These are phyloP conservation scores for Acanthamoeba royreba DNA, from an alignment of 208 protist species.

Conservation along the genomic window DNA sequence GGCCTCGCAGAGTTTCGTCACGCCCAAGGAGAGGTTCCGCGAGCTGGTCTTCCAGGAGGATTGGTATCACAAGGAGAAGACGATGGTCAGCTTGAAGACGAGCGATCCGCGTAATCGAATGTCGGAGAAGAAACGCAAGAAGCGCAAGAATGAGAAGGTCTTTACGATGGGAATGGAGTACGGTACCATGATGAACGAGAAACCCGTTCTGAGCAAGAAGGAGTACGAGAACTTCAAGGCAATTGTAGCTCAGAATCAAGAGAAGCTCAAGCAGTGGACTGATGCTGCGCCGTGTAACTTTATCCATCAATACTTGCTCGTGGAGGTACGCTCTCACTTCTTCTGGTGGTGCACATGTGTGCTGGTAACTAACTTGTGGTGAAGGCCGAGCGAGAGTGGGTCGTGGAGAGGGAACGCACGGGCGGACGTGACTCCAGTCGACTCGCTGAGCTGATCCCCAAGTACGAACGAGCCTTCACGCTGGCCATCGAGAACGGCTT, in stretches of 20 bases:
- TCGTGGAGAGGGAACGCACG: not conserved
- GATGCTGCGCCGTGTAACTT: not conserved
- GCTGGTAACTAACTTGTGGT: not conserved
- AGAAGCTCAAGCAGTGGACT: conserved; percentile 1
- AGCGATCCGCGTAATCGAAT: not conserved
- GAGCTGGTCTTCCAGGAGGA: not conserved
- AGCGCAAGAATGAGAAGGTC: not conserved
- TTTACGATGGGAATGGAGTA: too few relatives aligned
- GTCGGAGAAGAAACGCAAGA: not conserved
- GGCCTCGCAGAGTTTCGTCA: not conserved
- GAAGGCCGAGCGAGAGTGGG: not conserved
- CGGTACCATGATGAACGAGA: not conserved
- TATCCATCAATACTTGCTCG: not conserved
- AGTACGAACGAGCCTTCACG: not conserved
- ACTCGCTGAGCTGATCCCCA: not conserved
- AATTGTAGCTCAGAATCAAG: not conserved
- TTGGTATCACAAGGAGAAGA: not conserved
- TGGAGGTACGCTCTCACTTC: too few relatives aligned
- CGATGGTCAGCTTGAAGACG: not conserved
- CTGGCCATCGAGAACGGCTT: conserved; percentile 24
- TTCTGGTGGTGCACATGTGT: too few relatives aligned
- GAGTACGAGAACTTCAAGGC: not conserved
- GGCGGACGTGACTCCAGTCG: not conserved
- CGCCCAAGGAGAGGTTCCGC: not conserved
- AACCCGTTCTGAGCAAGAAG: not conserved